Percentiles rank a stretch among this genome's conserved stretches.
phyloP scores from a whole-genome alignment of 2,329 filamentous ascomycete genomes.

The Diaporthe australafricana region DNA sequence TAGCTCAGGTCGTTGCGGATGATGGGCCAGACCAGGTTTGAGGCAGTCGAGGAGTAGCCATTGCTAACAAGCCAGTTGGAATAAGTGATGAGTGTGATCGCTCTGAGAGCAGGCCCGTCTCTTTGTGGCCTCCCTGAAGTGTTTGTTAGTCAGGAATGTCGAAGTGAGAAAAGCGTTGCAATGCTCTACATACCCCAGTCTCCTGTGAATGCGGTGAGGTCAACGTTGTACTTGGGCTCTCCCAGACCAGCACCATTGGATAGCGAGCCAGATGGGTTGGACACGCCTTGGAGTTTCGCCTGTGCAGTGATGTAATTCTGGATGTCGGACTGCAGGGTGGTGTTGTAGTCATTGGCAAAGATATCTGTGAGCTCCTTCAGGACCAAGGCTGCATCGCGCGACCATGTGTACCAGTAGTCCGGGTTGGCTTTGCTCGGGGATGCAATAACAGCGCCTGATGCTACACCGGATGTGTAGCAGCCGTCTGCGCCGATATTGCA shows the following conservation, averaged over 20 bases:
- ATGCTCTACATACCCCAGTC: slow-evolving; percentile 65
- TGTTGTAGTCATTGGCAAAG: slow-evolving; percentile 69
- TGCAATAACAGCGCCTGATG: slow-evolving; percentile 66
- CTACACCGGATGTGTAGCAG: slow-evolving; percentile 59
- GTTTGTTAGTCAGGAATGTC: slow-evolving; percentile 17
- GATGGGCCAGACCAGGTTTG: slow-evolving; percentile 75
- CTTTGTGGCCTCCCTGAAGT: slow-evolving; percentile 75
- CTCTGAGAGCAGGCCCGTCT: slow-evolving; percentile 82
- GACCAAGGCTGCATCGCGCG: slow-evolving; percentile 77
- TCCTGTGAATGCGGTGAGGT: slow-evolving; percentile 73
- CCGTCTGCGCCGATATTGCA: slow-evolving; percentile 71
- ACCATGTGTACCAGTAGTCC: slow-evolving; percentile 83
- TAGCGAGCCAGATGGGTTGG: slow-evolving; percentile 75
- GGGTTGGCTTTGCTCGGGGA: slow-evolving; percentile 65
- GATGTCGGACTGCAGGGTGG: slow-evolving; percentile 68
- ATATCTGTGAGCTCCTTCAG: slow-evolving; percentile 77
- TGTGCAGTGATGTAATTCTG: slow-evolving; percentile 77
- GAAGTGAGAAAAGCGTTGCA: too few relatives aligned
- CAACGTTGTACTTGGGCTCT: slow-evolving; percentile 79
- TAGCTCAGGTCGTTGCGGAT: slow-evolving; percentile 82
- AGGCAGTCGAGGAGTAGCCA: slow-evolving; percentile 69
- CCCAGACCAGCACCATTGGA: slow-evolving; percentile 68
- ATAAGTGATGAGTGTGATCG: slow-evolving; percentile 79
- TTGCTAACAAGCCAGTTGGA: slow-evolving; percentile 78
- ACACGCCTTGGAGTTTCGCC: slow-evolving; percentile 73